phyloP scores from a whole-genome alignment of 2,329 filamentous ascomycete species.

The Fusarium lateritium region DNA sequence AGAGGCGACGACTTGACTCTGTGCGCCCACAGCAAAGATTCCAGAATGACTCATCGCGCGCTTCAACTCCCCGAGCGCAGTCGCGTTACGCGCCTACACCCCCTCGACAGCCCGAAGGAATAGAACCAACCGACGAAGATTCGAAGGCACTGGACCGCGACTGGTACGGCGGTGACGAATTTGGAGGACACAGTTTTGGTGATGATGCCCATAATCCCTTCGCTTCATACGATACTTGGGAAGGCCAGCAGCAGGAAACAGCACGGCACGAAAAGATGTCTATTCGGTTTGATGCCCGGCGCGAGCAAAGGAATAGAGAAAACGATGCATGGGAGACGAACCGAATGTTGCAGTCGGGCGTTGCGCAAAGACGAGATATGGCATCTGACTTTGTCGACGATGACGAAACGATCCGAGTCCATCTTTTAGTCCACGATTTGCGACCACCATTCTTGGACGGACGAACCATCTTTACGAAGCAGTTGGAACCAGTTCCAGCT shows the following conservation, averaged over 20 bases:
- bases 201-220: constrained; percentile 96
- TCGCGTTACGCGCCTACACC: constrained; percentile 61
- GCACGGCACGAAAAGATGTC: constrained; percentile 86
- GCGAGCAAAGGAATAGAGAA: constrained; percentile 90
- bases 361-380: constrained; percentile 89
- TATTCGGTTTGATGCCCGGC: constrained; percentile 76
- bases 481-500: constrained; percentile 93
- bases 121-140: constrained; percentile 78
- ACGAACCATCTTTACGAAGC: constrained; percentile 96
- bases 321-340: constrained; percentile 99
- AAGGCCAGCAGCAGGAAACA: constrained; percentile 82
- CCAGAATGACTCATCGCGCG: constrained; percentile 53
- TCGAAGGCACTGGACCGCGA: constrained; percentile 85
- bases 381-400: constrained; percentile 86
- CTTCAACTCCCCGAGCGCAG: constrained; percentile 54
- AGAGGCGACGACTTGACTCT: constrained; percentile 57
- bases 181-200: constrained; percentile 84
- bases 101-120: constrained; percentile 60
- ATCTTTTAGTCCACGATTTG: constrained; percentile 93
- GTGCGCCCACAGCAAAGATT: constrained; percentile 49
- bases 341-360: constrained; percentile 95
- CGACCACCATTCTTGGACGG: constrained; percentile 96
- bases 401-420: constrained; percentile 89
- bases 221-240: constrained; percentile 81
- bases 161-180: constrained; percentile 93